Base-by-base conservation (phyloP, 73 alveolate genomes). In the Symbiodinium pilosum region DNA sequence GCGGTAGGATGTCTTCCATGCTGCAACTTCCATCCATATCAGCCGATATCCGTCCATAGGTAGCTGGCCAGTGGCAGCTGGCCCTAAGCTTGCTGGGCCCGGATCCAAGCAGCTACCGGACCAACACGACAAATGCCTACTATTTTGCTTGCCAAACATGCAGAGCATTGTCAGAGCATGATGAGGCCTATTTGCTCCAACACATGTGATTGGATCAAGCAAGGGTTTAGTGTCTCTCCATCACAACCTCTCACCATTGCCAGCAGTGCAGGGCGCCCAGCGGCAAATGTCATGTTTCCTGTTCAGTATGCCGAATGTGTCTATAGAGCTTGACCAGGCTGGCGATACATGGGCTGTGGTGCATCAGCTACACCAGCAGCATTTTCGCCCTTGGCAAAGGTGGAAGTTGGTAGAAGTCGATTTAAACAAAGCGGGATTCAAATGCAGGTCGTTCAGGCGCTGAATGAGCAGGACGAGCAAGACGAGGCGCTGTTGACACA, bases 371-470 rank as follows among this genome's bases (percentile, higher is more conserved):
- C 21, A 28, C 36, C 77, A 12, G 32, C 32, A 21, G 77, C 36
- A 32, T 64, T 64, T 21, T 64, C 77, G 77, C 77, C 77, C 77
- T 28, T 56, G 75, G 75, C 75, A 56, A 56, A 56, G 77, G 77
- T 36, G 20, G 77, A 28, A 16, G 16, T 64, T 32, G 26, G 32
- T 30, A 5, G n/a, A n/a, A n/a, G n/a, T n/a, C n/a, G n/a, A n/a
- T n/a, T n/a, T n/a, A n/a, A n/a, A n/a, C n/a, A n/a, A n/a, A n/a
- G n/a, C n/a, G n/a, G n/a, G n/a, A n/a, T n/a, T n/a, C n/a, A n/a
- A n/a, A n/a, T n/a, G n/a, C 77, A 64, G 77, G 77, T 64, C 20
- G 11, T 21, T 36, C 77, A 64, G 77, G 11, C 28, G 16, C 32
- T 28, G 77, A 36, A 64, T 36, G 77, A 56, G 32, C 75, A 56